Percentiles rank a stretch among this genome's conserved stretches.
phyloP scores from a whole-genome alignment of 768 basidiomycete species.

The Rickenella mellea region DNA sequence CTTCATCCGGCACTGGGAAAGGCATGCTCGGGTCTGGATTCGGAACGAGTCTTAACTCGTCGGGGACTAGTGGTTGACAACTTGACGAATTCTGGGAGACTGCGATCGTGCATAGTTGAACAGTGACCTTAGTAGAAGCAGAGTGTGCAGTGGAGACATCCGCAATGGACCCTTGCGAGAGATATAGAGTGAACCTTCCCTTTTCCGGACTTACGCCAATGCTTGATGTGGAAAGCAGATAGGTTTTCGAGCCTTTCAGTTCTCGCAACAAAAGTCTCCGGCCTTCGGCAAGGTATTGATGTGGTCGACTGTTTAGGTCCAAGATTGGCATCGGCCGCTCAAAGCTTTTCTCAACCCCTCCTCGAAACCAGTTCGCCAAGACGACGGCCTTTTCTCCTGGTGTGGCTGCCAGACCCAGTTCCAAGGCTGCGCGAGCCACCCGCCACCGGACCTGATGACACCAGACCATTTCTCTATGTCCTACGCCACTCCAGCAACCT shows the following conservation, averaged over 20 bases:
- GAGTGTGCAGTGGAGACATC: constrained; percentile 41
- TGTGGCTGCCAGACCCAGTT: constrained; percentile 33
- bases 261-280: constrained; percentile 32
- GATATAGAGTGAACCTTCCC: constrained; percentile 41
- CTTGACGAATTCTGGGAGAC: not conserved
- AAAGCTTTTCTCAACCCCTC: too few relatives aligned
- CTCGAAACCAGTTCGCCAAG: constrained; percentile 62
- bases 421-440: constrained; percentile 70
- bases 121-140: constrained; percentile 33
- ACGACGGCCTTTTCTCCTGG: constrained; percentile 21
- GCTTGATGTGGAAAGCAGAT: constrained; percentile 39
- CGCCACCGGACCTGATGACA: constrained; percentile 95
- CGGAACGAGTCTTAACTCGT: constrained; percentile 52
- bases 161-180: constrained; percentile 48
- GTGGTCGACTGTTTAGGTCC: too few relatives aligned
- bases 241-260: constrained; percentile 32
- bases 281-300: constrained; percentile 28
- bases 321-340: too few relatives aligned
- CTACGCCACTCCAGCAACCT: constrained; percentile 91
- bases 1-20: constrained; percentile 63
- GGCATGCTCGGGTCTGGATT: constrained; percentile 38
- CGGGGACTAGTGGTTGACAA: constrained; percentile 24
- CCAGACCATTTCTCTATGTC: constrained; percentile 97
- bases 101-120: constrained; percentile 33
- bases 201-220: constrained; percentile 2